Conservation (phyloP, 495 filamentous ascomycete species). For the Paragyromitra xinjiangensis region DNA sequence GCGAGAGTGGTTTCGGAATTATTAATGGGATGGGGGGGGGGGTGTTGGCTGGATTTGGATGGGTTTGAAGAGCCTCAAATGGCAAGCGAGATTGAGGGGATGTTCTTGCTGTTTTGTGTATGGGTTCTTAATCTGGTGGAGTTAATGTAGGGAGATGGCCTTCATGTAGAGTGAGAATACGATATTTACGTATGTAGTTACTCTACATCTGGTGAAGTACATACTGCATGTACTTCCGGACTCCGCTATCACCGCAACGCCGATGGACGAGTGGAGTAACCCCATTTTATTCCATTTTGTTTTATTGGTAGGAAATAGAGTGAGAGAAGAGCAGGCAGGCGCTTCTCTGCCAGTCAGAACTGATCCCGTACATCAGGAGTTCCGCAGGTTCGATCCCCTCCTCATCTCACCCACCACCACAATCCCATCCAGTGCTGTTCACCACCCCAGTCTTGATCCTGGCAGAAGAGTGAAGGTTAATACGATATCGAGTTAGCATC, state of each 20-base stretch:
- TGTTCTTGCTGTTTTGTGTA: not conserved
- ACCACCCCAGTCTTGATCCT: constrained; percentile 36
- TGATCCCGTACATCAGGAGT: not conserved
- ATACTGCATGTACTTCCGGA: not conserved
- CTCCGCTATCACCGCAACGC: not conserved
- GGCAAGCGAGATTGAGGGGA: not conserved
- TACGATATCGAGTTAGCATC: constrained; percentile 27
- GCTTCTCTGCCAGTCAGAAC: not conserved
- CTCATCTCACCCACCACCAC: constrained; percentile 1
- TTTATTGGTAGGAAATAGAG: not conserved
- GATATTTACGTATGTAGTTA: not conserved
- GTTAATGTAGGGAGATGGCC: too few relatives aligned
- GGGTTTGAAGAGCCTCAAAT: too few relatives aligned
- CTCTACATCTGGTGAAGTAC: not conserved
- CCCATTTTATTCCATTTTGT: too few relatives aligned
- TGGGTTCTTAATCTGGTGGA: not conserved
- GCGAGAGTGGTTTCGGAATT: not conserved
- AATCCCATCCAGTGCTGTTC: not conserved
- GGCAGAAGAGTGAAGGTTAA: constrained; percentile 39
- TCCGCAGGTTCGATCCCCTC: not conserved
- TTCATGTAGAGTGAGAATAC: not conserved
- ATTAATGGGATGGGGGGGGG: too few relatives aligned
- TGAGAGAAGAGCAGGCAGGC: not conserved
- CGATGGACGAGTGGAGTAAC: not conserved
- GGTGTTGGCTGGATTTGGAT: too few relatives aligned